A percentile compares a stretch with the other conserved stretches of the same genome.
phyloP scores from a whole-genome alignment of 192 early-diverging fungal genomes.

The Gaertneriomyces sp. region DNA sequence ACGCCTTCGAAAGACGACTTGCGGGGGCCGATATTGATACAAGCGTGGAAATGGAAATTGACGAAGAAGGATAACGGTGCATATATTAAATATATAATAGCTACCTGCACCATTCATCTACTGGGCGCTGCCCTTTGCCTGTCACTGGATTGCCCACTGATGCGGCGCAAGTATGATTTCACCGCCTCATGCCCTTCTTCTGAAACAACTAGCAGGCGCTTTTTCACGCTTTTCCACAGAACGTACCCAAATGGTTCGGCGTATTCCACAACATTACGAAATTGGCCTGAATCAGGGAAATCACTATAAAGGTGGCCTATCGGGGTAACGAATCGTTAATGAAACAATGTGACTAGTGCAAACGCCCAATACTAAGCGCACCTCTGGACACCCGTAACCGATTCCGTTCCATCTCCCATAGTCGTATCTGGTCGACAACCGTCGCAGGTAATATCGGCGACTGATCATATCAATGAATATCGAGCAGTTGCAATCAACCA shows the following conservation, averaged over 20 bases:
- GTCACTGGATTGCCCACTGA: neutral
- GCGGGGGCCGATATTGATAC: too few relatives aligned
- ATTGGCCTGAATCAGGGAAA: constrained; percentile 69
- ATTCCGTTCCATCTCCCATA: constrained; percentile 96
- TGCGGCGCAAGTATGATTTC: constrained; percentile 10
- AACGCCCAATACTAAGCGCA: neutral
- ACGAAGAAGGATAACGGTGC: too few relatives aligned
- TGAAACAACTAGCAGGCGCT: constrained; percentile 69
- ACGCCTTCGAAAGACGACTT: too few relatives aligned
- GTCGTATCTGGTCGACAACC: constrained; percentile 88
- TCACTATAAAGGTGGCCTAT: constrained; percentile 70
- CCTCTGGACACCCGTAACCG: constrained; percentile 48
- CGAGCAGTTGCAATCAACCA: neutral
- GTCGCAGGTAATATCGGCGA: constrained; percentile 81
- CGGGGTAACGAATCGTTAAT: neutral
- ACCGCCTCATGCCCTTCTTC: constrained; percentile 70
- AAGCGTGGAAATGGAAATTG: too few relatives aligned
- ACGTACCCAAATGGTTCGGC: constrained; percentile 72
- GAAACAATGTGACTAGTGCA: neutral
- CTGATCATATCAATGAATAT: constrained; percentile 15
- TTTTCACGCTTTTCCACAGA: constrained; percentile 71
- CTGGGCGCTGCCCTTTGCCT: too few relatives aligned
- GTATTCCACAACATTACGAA: constrained; percentile 69
- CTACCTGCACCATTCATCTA: too few relatives aligned
- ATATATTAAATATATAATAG: too few relatives aligned